These are phyloP conservation scores for Gyromitra esculenta DNA, from an alignment of 2,329 filamentous ascomycete genomes.

Conservation along the genomic window DNA sequence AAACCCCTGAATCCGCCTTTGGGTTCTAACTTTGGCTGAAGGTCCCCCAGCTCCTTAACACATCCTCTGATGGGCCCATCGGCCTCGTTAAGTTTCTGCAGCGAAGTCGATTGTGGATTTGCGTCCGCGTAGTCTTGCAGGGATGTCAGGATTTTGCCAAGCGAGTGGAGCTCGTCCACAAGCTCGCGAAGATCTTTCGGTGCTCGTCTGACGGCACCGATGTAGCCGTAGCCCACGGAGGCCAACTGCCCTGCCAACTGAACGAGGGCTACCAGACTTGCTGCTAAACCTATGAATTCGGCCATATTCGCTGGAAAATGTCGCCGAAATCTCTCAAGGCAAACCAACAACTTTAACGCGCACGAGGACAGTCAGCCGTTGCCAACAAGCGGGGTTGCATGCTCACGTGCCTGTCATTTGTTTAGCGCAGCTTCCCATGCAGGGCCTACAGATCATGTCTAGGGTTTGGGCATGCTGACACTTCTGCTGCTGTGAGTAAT, in stretches of 20 bases:
- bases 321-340: neutral
- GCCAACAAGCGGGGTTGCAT: neutral
- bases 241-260: constrained; percentile 17
- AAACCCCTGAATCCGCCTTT: constrained; percentile 1
- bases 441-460: neutral
- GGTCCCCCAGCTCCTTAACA: constrained; percentile 8
- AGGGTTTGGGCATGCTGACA: neutral
- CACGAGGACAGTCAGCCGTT: neutral
- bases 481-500: no score
- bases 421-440: neutral
- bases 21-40: constrained; percentile 2
- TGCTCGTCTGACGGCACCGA: constrained; percentile 9
- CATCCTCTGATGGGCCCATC: constrained; percentile 5
- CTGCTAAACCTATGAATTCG: constrained; percentile 7
- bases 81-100: neutral
- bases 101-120: neutral
- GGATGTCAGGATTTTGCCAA: constrained; percentile 7
- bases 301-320: neutral
- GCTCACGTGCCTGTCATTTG: neutral
- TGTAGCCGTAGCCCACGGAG: constrained; percentile 14
- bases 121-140: constrained; percentile 14
- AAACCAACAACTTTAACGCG: neutral
- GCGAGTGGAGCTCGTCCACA: constrained; percentile 28
- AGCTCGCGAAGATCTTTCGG: constrained; percentile 6
- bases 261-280: constrained; percentile 4